Percentiles rank a stretch among this genome's conserved stretches.
These are phyloP conservation scores for Saccharum hybrid DNA, from an alignment of 202 grass and related monocot species.

Conservation along the genomic window DNA sequence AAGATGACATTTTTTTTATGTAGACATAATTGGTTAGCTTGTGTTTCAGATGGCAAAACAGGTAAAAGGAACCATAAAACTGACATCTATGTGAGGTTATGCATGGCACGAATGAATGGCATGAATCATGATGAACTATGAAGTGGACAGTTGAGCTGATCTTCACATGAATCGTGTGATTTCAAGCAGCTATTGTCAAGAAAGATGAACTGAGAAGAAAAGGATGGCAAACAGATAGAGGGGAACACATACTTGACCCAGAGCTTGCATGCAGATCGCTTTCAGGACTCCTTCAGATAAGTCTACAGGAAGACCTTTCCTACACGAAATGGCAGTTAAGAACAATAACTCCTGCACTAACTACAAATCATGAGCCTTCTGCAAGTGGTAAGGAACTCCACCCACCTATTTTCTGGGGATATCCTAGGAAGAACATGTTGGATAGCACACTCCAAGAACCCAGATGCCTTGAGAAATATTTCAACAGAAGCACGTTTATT, in stretches of 20 bases:
- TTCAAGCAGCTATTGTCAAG: slow-evolving; percentile 17
- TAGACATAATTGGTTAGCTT: slow-evolving; percentile 26
- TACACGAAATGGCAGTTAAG: slow-evolving; percentile 55
- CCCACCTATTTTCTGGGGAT: slow-evolving; percentile 58
- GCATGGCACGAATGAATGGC: slow-evolving; percentile 4
- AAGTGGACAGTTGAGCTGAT: slow-evolving; percentile 37
- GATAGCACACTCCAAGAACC: slow-evolving; percentile 68
- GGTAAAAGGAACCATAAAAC: background rate
- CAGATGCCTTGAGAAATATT: slow-evolving; percentile 78
- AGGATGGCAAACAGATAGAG: background rate
- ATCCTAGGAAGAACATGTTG: slow-evolving; percentile 65
- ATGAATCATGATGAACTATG: background rate
- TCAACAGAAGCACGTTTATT: slow-evolving; percentile 60
- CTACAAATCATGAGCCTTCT: slow-evolving; percentile 27
- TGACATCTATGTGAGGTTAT: background rate
- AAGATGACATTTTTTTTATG: background rate
- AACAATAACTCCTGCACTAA: slow-evolving; percentile 43
- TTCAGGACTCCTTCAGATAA: slow-evolving; percentile 63
- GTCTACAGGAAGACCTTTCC: slow-evolving; percentile 80
- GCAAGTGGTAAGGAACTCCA: slow-evolving; percentile 22
- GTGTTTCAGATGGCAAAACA: background rate
- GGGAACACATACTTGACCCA: slow-evolving; percentile 62
- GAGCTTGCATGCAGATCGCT: slow-evolving; percentile 73
- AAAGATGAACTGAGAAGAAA: slow-evolving; percentile 9
- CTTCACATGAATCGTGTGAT: slow-evolving; percentile 46